These are phyloP conservation scores for Didymella pinodella DNA, from an alignment of 2,329 filamentous ascomycete species.

Conservation along the genomic window DNA sequence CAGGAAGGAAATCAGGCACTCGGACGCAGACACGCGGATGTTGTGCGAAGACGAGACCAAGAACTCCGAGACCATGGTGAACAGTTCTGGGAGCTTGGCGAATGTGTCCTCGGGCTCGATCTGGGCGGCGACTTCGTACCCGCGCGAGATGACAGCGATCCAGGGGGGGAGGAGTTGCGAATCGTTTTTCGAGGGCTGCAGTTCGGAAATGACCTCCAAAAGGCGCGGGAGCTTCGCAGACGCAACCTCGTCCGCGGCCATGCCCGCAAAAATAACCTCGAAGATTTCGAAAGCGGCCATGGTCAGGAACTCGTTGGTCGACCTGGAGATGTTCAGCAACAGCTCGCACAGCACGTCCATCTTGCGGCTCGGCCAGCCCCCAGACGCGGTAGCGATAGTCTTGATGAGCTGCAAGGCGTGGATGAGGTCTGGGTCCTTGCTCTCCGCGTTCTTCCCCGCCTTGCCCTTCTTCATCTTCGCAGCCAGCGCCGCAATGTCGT, in stretches of 20 bases:
- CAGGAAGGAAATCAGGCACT: constrained; percentile 92
- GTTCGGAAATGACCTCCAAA: constrained; percentile 88
- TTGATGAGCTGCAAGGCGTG: constrained; percentile 93
- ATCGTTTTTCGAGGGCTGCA: constrained; percentile 91
- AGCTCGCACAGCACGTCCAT: constrained; percentile 92
- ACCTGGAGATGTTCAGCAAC: constrained; percentile 85
- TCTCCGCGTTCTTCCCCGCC: constrained; percentile 61
- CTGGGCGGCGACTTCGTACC: constrained; percentile 92
- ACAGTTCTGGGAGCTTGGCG: constrained; percentile 84
- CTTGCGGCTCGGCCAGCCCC: constrained; percentile 96
- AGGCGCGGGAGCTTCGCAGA: constrained; percentile 89
- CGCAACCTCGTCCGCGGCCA: constrained; percentile 80
- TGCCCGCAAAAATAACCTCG: constrained; percentile 92
- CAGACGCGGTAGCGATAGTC: constrained; percentile 83
- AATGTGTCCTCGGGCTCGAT: constrained; percentile 91
- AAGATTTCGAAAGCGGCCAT: constrained; percentile 98
- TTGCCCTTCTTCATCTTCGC: constrained; percentile 73
- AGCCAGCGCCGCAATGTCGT: constrained; percentile 74
- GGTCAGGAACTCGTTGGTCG: constrained; percentile 92
- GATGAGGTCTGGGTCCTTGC: constrained; percentile 83
- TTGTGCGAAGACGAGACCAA: constrained; percentile 89
- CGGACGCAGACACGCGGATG: constrained; percentile 91
- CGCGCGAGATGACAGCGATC: constrained; percentile 93
- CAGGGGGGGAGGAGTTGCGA: constrained; percentile 93
- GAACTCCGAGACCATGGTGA: constrained; percentile 80